Base-by-base conservation (phyloP, 208 protist species). In the Herpetomonas samuelpessoai region DNA sequence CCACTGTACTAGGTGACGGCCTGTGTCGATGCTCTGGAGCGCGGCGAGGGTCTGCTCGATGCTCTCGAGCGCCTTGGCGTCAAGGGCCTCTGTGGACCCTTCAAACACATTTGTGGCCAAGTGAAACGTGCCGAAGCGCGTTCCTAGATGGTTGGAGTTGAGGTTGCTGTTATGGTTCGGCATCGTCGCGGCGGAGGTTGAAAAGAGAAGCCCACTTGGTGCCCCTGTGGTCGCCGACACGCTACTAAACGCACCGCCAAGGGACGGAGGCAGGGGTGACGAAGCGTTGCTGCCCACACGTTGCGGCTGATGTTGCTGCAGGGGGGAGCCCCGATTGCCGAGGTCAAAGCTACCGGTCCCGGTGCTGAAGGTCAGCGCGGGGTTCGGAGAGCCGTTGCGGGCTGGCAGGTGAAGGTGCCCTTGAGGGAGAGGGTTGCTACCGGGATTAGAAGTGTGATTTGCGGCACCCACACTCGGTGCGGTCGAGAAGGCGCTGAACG, bases 1-100 rank as follows among this genome's bases (percentile, higher is more conserved):
- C 76, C 76, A 83, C 29, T 76, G 55, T 2, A 75, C 64, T 38
- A 74, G 18, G 27, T 64, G 63, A 3, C 49, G 38, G 19, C 76
- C 71, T 24, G 63, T 62, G n/a, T 27, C 25, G 35, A 83, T 70
- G 26, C 52, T 65, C 44, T 68, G 63, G 14, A 82, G 31, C n/a
- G 62, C 35, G 12, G 41, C 24, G 19, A 82, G 50, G 1, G 66
- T 74, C 30, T 50, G 56, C 25, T 53, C 49, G 53, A 82, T 41
- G 9, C 71, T 62, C 24, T 82, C 67, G n/a, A 82, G 28, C 4
- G 50, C 35, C 28, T 60, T 67, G 39, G 69, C 76, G 12, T 25
- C 58, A 16, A 57, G 1, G 2, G 10, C 9, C 25, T 74, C 65
- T 29, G 28, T 50, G 25, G 53, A 4, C 3, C 61, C 54, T 7